phyloP scores from a whole-genome alignment of 176 grass and related monocot species.

The Hordeum vulgare region DNA sequence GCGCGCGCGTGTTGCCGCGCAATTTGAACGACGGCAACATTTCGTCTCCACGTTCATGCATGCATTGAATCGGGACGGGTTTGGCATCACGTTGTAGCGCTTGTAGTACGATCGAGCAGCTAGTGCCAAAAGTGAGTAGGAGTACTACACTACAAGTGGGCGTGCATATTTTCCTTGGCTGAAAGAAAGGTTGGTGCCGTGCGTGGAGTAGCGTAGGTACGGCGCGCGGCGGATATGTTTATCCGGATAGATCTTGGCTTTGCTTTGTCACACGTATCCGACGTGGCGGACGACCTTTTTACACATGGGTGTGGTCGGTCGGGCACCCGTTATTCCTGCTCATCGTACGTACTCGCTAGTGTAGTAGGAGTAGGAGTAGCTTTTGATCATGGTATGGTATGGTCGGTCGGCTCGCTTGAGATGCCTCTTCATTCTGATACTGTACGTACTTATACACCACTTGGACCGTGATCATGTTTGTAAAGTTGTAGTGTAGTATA shows the following conservation, averaged over 20 bases:
- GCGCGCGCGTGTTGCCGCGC: not conserved
- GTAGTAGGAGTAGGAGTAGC: too few species aligned
- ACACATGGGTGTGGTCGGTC: too few species aligned
- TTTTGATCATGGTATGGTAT: too few species aligned
- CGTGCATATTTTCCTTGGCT: too few species aligned
- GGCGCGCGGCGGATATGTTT: too few species aligned
- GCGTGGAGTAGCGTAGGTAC: not conserved
- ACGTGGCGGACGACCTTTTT: too few species aligned
- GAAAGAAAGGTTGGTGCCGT: not conserved
- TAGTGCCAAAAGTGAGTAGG: too few species aligned
- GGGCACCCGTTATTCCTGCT: too few species aligned
- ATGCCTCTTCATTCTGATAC: not conserved
- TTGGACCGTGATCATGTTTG: not conserved
- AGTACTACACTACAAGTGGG: too few species aligned
- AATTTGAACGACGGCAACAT: not conserved
- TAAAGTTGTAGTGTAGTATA: not conserved
- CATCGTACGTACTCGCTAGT: too few species aligned
- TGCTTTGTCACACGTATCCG: not conserved
- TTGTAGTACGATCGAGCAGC: too few species aligned
- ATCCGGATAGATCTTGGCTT: not conserved
- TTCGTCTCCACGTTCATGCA: not conserved
- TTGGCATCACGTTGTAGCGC: not conserved
- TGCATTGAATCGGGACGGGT: slow-evolving; percentile 17
- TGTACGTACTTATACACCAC: not conserved
- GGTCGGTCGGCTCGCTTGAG: not conserved